phyloP scores from a whole-genome alignment of 108 stramenopile species.

The Cylindrotheca closterium region DNA sequence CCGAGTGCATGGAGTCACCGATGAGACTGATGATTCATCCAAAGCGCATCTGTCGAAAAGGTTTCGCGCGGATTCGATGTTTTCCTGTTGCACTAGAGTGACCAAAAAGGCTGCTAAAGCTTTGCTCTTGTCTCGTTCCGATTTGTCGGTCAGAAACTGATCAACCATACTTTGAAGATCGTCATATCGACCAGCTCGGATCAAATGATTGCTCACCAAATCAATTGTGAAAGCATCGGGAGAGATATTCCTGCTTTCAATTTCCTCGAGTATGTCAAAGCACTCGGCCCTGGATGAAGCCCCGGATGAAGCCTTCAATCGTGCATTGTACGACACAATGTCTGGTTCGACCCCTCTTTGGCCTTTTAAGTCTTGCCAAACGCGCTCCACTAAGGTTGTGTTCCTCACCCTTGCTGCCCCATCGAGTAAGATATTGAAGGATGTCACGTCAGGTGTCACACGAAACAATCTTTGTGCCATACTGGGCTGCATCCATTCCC shows the following conservation, averaged over 20 bases:
- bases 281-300: slow-evolving; percentile 5
- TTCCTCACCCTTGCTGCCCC: slow-evolving; percentile 58
- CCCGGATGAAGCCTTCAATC: slow-evolving; percentile 29
- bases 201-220: slow-evolving; percentile 51
- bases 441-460: slow-evolving; percentile 46
- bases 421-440: slow-evolving; percentile 56
- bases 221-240: slow-evolving; percentile 78
- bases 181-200: slow-evolving; percentile 1
- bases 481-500: slow-evolving; percentile 3
- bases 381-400: slow-evolving; percentile 30
- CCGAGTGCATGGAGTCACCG: slow-evolving; percentile 41
- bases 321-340: slow-evolving; percentile 68
- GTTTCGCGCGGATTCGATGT: slow-evolving; percentile 47
- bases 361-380: slow-evolving; percentile 39
- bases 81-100: slow-evolving; percentile 44
- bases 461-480: slow-evolving; percentile 34
- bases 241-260: slow-evolving; percentile 8
- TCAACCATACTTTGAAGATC: slow-evolving; percentile 24
- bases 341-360: slow-evolving; percentile 36
- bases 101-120: slow-evolving; percentile 69
- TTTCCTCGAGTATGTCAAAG: slow-evolving; percentile 17
- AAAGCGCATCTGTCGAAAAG: slow-evolving; percentile 48
- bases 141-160: slow-evolving; percentile 23
- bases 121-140: slow-evolving; percentile 25
- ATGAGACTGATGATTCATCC: not conserved